These are phyloP conservation scores for Rutstroemia sp. DNA, from an alignment of 2,329 filamentous ascomycete species.

Conservation along the genomic window DNA sequence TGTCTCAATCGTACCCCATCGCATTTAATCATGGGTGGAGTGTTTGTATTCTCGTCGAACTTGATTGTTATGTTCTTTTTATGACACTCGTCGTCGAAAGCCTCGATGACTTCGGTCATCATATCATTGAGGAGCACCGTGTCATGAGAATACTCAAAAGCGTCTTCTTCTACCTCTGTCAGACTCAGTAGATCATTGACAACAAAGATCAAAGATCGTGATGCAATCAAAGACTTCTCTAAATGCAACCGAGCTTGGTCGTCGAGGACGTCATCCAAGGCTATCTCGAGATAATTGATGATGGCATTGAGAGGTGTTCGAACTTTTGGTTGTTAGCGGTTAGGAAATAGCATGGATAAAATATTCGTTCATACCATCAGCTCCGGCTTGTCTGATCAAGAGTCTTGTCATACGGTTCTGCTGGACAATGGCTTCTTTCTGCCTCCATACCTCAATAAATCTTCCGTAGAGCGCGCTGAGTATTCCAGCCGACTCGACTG, in stretches of 20 bases:
- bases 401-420: constrained; percentile 68
- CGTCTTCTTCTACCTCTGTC: constrained; percentile 80
- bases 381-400: constrained; percentile 32
- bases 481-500: constrained; percentile 76
- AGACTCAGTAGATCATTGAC: constrained; percentile 88
- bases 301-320: constrained; percentile 90
- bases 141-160: constrained; percentile 71
- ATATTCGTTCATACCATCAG: background rate
- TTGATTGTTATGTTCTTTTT: constrained; percentile 24
- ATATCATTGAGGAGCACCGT: constrained; percentile 65
- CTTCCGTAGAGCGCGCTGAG: constrained; percentile 78
- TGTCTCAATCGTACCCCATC: constrained; percentile 18
- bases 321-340: constrained; percentile 47
- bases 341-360: background rate
- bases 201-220: constrained; percentile 86
- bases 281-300: constrained; percentile 91
- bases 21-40: constrained; percentile 15
- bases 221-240: constrained; percentile 78
- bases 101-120: constrained; percentile 65
- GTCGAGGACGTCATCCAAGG: constrained; percentile 72
- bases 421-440: constrained; percentile 79
- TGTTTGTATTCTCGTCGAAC: constrained; percentile 10
- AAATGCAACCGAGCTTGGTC: constrained; percentile 78
- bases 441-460: constrained; percentile 89
- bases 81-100: constrained; percentile 66